These are phyloP conservation scores for Ophiosphaerella herpotricha DNA, from an alignment of 2,329 filamentous ascomycete genomes.

Conservation along the genomic window DNA sequence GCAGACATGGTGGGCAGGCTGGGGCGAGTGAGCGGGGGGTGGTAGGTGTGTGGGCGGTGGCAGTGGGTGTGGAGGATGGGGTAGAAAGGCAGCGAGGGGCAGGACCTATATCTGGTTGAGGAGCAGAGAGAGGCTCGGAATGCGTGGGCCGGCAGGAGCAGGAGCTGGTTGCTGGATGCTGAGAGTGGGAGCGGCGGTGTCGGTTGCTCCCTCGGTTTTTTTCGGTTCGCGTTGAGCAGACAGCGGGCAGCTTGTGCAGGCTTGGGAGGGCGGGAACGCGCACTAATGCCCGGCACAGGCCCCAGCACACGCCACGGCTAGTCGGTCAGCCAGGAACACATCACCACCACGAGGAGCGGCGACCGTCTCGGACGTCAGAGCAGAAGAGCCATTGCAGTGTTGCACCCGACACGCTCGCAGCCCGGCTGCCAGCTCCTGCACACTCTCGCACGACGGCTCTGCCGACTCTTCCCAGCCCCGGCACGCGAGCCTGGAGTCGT, in stretches of 20 bases:
- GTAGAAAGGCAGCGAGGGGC: conserved; percentile 18
- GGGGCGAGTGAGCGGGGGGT: conserved; percentile 30
- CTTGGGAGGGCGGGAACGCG: neutral
- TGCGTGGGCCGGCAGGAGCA: conserved; percentile 25
- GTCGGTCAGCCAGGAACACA: too few species aligned
- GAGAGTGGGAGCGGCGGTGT: conserved; percentile 34
- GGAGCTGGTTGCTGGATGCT: conserved; percentile 20
- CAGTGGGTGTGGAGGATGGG: conserved; percentile 23
- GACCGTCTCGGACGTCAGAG: too few species aligned
- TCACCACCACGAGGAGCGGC: too few species aligned
- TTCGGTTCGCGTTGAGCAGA: conserved; percentile 36
- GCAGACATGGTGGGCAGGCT: conserved; percentile 70
- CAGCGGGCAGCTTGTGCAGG: conserved; percentile 11
- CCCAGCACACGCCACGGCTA: too few species aligned
- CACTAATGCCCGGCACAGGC: too few species aligned
- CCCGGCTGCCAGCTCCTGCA: too few species aligned
- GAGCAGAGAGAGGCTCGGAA: conserved; percentile 15
- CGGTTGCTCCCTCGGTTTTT: conserved; percentile 26
- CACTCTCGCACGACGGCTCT: too few species aligned
- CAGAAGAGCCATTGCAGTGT: too few species aligned
- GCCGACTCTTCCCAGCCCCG: neutral
- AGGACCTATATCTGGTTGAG: conserved; percentile 42
- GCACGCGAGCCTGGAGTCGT: neutral
- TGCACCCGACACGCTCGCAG: too few species aligned
- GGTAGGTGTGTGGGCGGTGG: conserved; percentile 19